phyloP scores from a whole-genome alignment of 2,329 filamentous ascomycete species.

The Cadophora malorum region DNA sequence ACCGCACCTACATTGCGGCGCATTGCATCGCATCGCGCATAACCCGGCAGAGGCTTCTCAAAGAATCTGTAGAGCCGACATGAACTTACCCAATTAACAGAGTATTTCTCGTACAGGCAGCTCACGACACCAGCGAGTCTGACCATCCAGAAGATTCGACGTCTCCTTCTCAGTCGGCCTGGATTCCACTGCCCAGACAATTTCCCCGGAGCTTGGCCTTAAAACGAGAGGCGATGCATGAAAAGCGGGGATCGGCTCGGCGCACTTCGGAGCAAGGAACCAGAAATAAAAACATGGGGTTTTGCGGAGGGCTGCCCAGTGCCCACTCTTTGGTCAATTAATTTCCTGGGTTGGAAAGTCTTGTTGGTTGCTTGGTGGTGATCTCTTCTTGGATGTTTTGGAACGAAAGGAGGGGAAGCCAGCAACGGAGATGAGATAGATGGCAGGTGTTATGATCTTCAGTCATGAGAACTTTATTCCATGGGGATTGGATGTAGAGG shows the following conservation, averaged over 20 bases:
- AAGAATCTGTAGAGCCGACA: neutral
- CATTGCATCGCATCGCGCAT: neutral
- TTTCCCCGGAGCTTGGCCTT: constrained; percentile 10
- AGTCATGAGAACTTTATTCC: neutral
- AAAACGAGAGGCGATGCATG: constrained; percentile 6
- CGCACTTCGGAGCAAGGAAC: neutral
- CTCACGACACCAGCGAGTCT: neutral
- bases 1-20: neutral
- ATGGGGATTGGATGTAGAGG: neutral
- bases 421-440: neutral
- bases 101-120: neutral
- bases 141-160: neutral
- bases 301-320: neutral
- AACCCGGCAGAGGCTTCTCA: neutral
- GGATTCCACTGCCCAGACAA: neutral
- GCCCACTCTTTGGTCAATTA: neutral
- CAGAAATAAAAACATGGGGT: neutral
- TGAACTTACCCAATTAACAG: too few species aligned
- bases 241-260: neutral
- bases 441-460: neutral
- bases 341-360: neutral
- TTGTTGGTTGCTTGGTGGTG: neutral
- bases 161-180: neutral
- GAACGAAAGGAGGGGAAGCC: constrained; percentile 3
- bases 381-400: neutral